phyloP scores from a whole-genome alignment of 1,139 yeast genomes.

The Nakaseomyces uthaithaninus region DNA sequence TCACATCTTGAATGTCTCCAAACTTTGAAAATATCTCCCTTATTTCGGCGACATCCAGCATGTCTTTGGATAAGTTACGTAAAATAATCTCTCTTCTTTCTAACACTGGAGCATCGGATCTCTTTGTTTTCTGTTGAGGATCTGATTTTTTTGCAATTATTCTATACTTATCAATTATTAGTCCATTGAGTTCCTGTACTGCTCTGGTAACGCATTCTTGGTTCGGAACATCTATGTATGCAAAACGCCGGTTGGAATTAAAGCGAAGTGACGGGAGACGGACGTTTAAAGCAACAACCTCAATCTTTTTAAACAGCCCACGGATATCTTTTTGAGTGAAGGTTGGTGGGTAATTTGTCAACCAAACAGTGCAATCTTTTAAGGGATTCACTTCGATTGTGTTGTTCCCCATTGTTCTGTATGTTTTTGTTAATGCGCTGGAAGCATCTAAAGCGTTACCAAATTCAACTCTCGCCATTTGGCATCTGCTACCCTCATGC shows the following conservation, averaged over 20 bases:
- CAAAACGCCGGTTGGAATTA: constrained; percentile 57
- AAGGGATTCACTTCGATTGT: constrained; percentile 39
- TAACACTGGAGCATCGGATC: constrained; percentile 39
- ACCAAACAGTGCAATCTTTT: constrained; percentile 33
- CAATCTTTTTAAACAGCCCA: constrained; percentile 39
- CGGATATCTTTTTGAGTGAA: constrained; percentile 38
- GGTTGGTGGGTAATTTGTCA: constrained; percentile 63
- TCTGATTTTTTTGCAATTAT: constrained; percentile 53
- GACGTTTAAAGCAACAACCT: constrained; percentile 41
- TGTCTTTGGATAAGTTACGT: constrained; percentile 38
- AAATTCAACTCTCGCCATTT: constrained; percentile 50
- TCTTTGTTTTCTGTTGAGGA: constrained; percentile 37
- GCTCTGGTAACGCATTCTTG: constrained; percentile 43
- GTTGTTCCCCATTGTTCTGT: constrained; percentile 39
- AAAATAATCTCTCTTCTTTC: constrained; percentile 50
- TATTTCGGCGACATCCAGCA: constrained; percentile 30
- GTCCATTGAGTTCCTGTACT: constrained; percentile 38
- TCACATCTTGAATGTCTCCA: constrained; percentile 45
- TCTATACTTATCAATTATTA: constrained; percentile 28
- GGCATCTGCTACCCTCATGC: constrained; percentile 16
- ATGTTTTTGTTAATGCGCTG: constrained; percentile 54
- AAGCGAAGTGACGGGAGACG: constrained; percentile 61
- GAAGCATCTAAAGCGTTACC: constrained; percentile 41
- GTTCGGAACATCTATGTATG: constrained; percentile 54
- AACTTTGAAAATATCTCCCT: constrained; percentile 34